Evolutionary conservation across 257 asterid genomes (phyloP).

Genomic region (Ophiorrhiza pumila): DNA sequence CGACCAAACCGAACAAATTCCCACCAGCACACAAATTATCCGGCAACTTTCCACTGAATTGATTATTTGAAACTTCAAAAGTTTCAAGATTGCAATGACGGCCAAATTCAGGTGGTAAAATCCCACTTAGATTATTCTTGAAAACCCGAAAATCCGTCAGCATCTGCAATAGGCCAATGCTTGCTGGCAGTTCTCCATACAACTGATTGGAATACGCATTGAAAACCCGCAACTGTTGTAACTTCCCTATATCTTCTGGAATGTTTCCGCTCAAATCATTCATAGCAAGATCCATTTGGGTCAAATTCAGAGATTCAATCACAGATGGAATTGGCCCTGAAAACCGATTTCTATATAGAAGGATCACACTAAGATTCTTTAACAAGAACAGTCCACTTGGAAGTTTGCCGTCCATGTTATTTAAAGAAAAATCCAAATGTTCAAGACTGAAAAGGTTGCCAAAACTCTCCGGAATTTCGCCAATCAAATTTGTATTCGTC

Average conservation of each 20-base stretch:
- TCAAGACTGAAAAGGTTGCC: slow-evolving; percentile 28
- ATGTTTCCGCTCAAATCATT: slow-evolving; percentile 60
- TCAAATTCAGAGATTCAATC: slow-evolving; percentile 43
- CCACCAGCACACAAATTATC: slow-evolving; percentile 62
- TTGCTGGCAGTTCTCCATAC: slow-evolving; percentile 55
- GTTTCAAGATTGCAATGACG: slow-evolving; percentile 53
- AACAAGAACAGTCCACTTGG: slow-evolving; percentile 49
- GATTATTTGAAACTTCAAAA: slow-evolving; percentile 64
- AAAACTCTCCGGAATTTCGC: slow-evolving; percentile 42
- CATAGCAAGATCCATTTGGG: slow-evolving; percentile 50
- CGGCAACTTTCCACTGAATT: slow-evolving; percentile 65
- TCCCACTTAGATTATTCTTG: slow-evolving; percentile 54
- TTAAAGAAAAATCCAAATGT: slow-evolving; percentile 36
- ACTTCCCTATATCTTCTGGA: slow-evolving; percentile 64
- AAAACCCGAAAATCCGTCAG: slow-evolving; percentile 45
- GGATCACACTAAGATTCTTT: slow-evolving; percentile 49
- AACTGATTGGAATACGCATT: slow-evolving; percentile 44
- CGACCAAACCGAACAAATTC: slow-evolving; percentile 52
- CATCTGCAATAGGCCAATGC: slow-evolving; percentile 50
- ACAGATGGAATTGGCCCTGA: slow-evolving; percentile 59
- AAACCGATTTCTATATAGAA: slow-evolving; percentile 44
- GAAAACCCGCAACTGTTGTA: slow-evolving; percentile 44
- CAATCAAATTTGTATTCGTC: slow-evolving; percentile 38
- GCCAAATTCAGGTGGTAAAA: slow-evolving; percentile 67
- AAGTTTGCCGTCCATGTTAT: slow-evolving; percentile 30